Conservation (phyloP, 2,329 filamentous ascomycete species). For the Talaromyces sp. region DNA sequence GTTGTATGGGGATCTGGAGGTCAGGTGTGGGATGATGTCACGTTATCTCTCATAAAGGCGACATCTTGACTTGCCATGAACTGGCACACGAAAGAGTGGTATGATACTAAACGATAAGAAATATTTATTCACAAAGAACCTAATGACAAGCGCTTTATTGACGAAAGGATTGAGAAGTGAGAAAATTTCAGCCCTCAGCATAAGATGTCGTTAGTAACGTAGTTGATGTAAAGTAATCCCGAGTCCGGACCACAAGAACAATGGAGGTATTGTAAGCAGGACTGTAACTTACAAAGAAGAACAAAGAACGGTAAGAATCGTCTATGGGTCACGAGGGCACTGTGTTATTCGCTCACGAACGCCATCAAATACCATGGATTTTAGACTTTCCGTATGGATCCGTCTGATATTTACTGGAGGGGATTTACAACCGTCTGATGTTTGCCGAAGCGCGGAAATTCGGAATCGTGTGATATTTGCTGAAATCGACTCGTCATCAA, state of each 20-base stretch:
- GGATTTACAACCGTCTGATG: too few species aligned
- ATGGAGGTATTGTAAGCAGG: background rate
- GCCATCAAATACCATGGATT: background rate
- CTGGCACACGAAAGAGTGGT: background rate
- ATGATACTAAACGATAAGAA: background rate
- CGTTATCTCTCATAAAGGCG: constrained; percentile 15
- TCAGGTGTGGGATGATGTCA: constrained; percentile 18
- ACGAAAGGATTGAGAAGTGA: background rate
- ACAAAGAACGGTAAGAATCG: background rate
- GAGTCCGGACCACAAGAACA: background rate
- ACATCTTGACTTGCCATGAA: constrained; percentile 13
- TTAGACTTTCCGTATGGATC: background rate
- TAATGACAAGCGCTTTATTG: background rate
- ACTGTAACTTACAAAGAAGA: background rate
- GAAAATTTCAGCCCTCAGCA: constrained; percentile 3
- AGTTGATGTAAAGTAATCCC: background rate
- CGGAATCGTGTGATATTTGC: too few species aligned
- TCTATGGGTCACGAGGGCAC: background rate
- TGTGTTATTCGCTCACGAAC: background rate
- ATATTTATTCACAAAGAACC: too few species aligned
- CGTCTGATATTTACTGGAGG: background rate
- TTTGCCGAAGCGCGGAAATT: too few species aligned
- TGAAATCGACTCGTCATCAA: too few species aligned
- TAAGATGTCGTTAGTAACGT: background rate
- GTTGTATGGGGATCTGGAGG: constrained; percentile 2